Conservation (phyloP, 2,329 filamentous ascomycete species). For the Calycina herbarum region DNA sequence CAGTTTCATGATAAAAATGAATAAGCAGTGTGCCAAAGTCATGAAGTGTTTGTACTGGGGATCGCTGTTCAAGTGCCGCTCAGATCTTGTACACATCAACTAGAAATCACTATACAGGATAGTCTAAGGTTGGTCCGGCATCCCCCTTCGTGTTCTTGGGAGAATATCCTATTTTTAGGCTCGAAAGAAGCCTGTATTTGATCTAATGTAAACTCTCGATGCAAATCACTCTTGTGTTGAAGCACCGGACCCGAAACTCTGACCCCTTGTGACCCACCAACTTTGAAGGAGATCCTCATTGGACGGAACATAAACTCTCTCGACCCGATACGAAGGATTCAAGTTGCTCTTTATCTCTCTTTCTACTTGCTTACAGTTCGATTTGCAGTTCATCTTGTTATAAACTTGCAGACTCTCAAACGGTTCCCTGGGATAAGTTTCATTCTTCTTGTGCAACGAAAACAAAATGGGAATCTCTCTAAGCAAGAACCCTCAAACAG, state of each 20-base stretch:
- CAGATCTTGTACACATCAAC: too few relatives aligned
- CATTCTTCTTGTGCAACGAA: slow-evolving; percentile 2
- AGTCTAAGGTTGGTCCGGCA: neutral
- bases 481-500: slow-evolving; percentile 1
- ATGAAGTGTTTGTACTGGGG: too few relatives aligned
- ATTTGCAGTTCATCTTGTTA: neutral
- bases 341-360: neutral
- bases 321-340: neutral
- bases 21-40: too few relatives aligned
- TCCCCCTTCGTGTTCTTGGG: neutral
- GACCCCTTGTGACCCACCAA: neutral
- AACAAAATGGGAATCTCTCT: slow-evolving; percentile 7
- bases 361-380: neutral
- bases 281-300: neutral
- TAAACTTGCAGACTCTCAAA: neutral
- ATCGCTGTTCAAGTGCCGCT: too few relatives aligned
- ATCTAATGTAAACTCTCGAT: neutral
- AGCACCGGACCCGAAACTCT: neutral
- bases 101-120: neutral
- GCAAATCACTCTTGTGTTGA: neutral
- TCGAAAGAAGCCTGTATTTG: neutral
- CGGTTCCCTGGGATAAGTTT: neutral
- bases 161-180: neutral
- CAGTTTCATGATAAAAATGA: too few relatives aligned
- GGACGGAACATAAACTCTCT: slow-evolving; percentile 1